Conservation (phyloP, 1,284 basidiomycete species). For the Takashimella tepidaria region DNA sequence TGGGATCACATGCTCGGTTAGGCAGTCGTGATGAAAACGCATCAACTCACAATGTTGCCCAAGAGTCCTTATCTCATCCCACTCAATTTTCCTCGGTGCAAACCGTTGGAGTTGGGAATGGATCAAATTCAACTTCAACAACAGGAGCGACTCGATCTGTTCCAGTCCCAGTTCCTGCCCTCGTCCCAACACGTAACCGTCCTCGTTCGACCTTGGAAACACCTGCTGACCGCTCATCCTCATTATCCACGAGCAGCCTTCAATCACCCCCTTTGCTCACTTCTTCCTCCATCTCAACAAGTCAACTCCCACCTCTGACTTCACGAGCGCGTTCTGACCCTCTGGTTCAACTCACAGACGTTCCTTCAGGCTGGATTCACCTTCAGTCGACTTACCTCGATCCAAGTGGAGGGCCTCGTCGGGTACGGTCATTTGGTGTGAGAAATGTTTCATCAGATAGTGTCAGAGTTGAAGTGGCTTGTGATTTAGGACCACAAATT, state of each 20-base stretch:
- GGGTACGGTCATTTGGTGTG: conserved; percentile 35
- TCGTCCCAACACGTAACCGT: not conserved
- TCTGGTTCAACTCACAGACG: conserved; percentile 35
- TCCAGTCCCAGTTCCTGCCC: no score
- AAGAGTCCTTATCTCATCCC: no score
- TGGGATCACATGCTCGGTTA: no score
- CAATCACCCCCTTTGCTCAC: not conserved
- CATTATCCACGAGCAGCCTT: no score
- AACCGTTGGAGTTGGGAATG: no score
- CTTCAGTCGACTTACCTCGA: conserved; percentile 42
- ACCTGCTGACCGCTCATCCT: not conserved
- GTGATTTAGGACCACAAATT: conserved; percentile 34
- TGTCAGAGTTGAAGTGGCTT: conserved; percentile 34
- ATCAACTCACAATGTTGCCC: no score
- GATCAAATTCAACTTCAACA: no score
- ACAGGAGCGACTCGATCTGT: no score
- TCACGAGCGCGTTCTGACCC: conserved; percentile 4
- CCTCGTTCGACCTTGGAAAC: not conserved
- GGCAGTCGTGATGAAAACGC: no score
- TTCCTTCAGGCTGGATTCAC: conserved; percentile 45
- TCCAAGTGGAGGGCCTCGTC: conserved; percentile 24
- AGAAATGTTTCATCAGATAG: conserved; percentile 24
- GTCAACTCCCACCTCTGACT: not conserved
- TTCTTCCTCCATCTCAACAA: not conserved
- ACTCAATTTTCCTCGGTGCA: no score